Evolutionary conservation across 129 eudicot genomes (phyloP).

Genomic region (Rutidosis leptorrhynchoides): DNA sequence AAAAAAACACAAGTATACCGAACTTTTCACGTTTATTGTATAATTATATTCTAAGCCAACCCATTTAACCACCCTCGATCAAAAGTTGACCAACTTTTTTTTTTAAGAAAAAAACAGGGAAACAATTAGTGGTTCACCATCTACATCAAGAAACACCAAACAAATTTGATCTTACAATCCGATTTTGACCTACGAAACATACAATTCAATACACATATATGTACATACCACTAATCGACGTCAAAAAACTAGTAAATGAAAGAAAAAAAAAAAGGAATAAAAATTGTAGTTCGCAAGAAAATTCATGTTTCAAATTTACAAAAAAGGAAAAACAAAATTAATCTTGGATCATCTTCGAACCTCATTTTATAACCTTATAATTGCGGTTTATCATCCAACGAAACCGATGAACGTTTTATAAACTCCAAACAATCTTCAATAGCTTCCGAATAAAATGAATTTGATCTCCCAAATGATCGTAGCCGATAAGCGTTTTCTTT

Average conservation of each 20-base stretch:
- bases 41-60: slow-evolving; percentile 9
- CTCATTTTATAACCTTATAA: slow-evolving; percentile 20
- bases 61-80: slow-evolving; percentile 14
- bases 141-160: slow-evolving; percentile 18
- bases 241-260: slow-evolving; percentile 1
- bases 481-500: slow-evolving; percentile 33
- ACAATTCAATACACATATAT: neutral
- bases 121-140: slow-evolving; percentile 9
- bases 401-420: slow-evolving; percentile 67
- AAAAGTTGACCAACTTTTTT: neutral
- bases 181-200: neutral
- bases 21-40: no score
- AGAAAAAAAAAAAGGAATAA: neutral
- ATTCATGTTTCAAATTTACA: slow-evolving; percentile 17
- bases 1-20: no score
- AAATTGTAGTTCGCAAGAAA: neutral
- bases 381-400: slow-evolving; percentile 47
- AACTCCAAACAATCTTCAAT: slow-evolving; percentile 97
- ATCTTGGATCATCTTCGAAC: slow-evolving; percentile 8
- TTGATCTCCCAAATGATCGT: slow-evolving; percentile 56
- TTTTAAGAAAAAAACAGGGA: neutral
- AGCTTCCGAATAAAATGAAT: slow-evolving; percentile 91
- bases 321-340: neutral
- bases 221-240: neutral
- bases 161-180: neutral